Conservation (phyloP, 306 rosid species). For the Fragaria ananassa region DNA sequence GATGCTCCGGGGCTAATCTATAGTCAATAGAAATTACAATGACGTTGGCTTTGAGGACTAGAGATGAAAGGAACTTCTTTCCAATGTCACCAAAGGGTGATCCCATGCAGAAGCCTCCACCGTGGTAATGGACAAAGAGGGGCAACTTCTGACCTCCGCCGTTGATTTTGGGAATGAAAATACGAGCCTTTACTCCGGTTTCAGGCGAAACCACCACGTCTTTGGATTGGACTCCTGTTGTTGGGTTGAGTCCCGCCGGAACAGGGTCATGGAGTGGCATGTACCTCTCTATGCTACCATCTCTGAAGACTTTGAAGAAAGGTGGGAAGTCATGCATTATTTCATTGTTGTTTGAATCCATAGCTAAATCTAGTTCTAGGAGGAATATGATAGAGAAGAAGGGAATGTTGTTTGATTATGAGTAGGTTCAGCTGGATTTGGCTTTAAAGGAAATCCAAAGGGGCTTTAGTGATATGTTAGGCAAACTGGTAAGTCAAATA, state of each 20-base stretch:
- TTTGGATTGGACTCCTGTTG: conserved; percentile 1
- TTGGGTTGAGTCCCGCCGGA: not conserved
- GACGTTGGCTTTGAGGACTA: conserved; percentile 28
- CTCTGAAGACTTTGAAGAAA: conserved; percentile 9
- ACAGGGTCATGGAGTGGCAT: not conserved
- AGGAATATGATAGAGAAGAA: not conserved
- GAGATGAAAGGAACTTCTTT: conserved; percentile 20
- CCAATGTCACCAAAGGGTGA: conserved; percentile 31
- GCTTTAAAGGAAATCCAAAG: not conserved
- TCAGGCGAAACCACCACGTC: not conserved
- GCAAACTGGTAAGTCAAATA: not conserved
- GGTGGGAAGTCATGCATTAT: not conserved
- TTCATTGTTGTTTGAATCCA: not conserved
- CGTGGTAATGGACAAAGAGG: conserved; percentile 41
- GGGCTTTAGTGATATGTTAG: not conserved
- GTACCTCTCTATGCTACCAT: conserved; percentile 8
- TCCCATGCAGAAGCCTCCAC: conserved; percentile 36
- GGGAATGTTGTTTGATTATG: not conserved
- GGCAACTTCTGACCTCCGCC: conserved; percentile 26
- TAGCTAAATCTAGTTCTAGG: not conserved
- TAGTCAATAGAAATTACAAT: conserved; percentile 29
- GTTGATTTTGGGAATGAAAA: conserved; percentile 7
- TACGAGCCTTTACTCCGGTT: not conserved
- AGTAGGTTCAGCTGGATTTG: not conserved
- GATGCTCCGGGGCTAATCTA: conserved; percentile 17